Conservation (phyloP, 2,329 filamentous ascomycete genomes). For the Chrysoporthe puriensis region DNA sequence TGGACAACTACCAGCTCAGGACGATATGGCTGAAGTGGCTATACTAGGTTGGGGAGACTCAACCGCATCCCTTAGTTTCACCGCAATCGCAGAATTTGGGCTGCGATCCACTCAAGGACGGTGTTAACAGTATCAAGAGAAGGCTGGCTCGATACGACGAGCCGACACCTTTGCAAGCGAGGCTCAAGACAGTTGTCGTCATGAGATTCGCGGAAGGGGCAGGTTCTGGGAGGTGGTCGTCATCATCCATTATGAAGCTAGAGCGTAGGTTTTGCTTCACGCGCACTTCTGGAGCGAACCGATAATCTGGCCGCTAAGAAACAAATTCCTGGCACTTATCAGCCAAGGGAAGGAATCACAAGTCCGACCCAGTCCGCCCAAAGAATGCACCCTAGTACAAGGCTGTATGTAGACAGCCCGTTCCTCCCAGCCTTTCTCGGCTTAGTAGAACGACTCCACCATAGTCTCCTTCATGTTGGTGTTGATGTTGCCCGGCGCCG, state of each 20-base stretch:
- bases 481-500: slow-evolving; percentile 77
- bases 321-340: not conserved
- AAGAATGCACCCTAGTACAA: not conserved
- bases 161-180: no score
- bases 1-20: not conserved
- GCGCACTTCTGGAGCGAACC: not conserved
- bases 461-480: slow-evolving; percentile 93
- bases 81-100: not conserved
- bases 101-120: not conserved
- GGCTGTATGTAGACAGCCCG: not conserved
- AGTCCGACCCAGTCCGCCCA: not conserved
- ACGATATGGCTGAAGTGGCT: not conserved
- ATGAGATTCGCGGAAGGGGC: not conserved
- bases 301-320: not conserved
- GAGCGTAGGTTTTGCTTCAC: not conserved
- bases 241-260: not conserved
- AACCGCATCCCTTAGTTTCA: not conserved
- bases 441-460: slow-evolving; percentile 97
- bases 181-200: not conserved
- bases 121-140: not conserved
- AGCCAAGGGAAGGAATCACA: not conserved
- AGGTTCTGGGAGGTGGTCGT: not conserved
- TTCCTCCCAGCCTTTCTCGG: not conserved
- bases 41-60: not conserved
- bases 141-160: no score